Percentiles rank a stretch among this genome's conserved stretches.
These are phyloP conservation scores for Ogataea corticis DNA, from an alignment of 805 yeast species.

Conservation along the genomic window DNA sequence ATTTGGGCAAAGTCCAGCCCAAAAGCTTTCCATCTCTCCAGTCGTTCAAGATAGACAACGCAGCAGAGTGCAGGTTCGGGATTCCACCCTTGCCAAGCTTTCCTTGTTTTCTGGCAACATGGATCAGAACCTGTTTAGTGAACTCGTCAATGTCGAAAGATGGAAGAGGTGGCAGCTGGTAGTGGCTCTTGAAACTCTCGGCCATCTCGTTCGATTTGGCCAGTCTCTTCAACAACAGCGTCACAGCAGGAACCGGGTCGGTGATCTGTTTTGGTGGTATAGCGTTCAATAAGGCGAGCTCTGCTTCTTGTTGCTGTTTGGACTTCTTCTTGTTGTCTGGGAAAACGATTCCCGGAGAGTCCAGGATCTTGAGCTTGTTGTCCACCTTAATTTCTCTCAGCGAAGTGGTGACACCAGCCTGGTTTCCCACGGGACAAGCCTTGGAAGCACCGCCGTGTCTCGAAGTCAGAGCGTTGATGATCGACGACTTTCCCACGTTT, in stretches of 20 bases:
- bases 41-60: slow-evolving; percentile 77
- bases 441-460: slow-evolving; percentile 70
- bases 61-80: slow-evolving; percentile 87
- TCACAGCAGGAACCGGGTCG: slow-evolving; percentile 84
- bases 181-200: slow-evolving; percentile 68
- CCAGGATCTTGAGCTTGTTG: slow-evolving; percentile 82
- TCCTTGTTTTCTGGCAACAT: slow-evolving; percentile 90
- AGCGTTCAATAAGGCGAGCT: slow-evolving; percentile 83
- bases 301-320: slow-evolving; percentile 74
- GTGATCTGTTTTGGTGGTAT: slow-evolving; percentile 80
- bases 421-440: slow-evolving; percentile 96
- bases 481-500: slow-evolving; percentile 93
- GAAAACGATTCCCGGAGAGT: slow-evolving; percentile 97
- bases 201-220: slow-evolving; percentile 76
- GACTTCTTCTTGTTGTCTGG: slow-evolving; percentile 54
- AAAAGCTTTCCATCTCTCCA: slow-evolving; percentile 96
- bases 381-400: slow-evolving; percentile 92
- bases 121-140: slow-evolving; percentile 84
- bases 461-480: slow-evolving; percentile 83
- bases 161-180: slow-evolving; percentile 80
- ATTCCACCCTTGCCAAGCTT: slow-evolving; percentile 91
- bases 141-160: slow-evolving; percentile 71
- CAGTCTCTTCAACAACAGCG: slow-evolving; percentile 72
- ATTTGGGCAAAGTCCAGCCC: slow-evolving; percentile 83
- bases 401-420: slow-evolving; percentile 94